phyloP scores from a whole-genome alignment of 1,284 basidiomycete species.

The Puccinia sorghi region DNA sequence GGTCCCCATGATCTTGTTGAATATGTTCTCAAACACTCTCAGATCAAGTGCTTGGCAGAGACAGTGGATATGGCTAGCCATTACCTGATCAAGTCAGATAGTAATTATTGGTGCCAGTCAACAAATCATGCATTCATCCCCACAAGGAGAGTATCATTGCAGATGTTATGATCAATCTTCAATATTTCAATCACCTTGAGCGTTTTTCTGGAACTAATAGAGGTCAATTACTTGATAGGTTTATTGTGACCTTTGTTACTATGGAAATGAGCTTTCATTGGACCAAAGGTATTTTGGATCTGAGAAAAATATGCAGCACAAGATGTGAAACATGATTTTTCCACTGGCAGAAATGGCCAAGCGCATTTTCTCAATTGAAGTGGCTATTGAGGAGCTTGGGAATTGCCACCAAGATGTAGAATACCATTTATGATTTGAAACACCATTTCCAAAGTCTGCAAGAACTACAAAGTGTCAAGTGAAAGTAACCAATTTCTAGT shows the following conservation, averaged over 20 bases:
- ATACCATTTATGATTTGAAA: too few relatives aligned
- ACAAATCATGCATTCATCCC: not conserved
- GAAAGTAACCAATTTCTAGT: too few relatives aligned
- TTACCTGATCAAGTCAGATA: slow-evolving; percentile 8
- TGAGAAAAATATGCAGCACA: slow-evolving; percentile 76
- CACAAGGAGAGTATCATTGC: not conserved
- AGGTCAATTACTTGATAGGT: slow-evolving; percentile 76
- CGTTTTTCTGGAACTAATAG: slow-evolving; percentile 76
- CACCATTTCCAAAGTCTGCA: too few relatives aligned
- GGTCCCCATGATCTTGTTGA: not conserved
- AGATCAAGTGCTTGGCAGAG: slow-evolving; percentile 47
- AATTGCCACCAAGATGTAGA: slow-evolving; percentile 80
- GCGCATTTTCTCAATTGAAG: slow-evolving; percentile 83
- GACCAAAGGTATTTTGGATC: slow-evolving; percentile 74
- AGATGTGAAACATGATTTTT: slow-evolving; percentile 77
- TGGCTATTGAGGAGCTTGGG: slow-evolving; percentile 82
- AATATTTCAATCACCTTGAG: slow-evolving; percentile 74
- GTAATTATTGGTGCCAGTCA: slow-evolving; percentile 4
- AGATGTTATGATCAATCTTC: slow-evolving; percentile 61
- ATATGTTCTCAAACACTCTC: slow-evolving; percentile 21
- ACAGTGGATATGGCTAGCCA: slow-evolving; percentile 44
- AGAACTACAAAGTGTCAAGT: too few relatives aligned
- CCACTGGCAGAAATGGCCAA: slow-evolving; percentile 77
- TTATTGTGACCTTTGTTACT: slow-evolving; percentile 67
- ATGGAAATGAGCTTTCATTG: slow-evolving; percentile 71